Evolutionary conservation across 2,329 filamentous ascomycete genomes (phyloP), one percentile per base, ranked within the genome.

Genomic region (Ceratocystis ficicola): DNA sequence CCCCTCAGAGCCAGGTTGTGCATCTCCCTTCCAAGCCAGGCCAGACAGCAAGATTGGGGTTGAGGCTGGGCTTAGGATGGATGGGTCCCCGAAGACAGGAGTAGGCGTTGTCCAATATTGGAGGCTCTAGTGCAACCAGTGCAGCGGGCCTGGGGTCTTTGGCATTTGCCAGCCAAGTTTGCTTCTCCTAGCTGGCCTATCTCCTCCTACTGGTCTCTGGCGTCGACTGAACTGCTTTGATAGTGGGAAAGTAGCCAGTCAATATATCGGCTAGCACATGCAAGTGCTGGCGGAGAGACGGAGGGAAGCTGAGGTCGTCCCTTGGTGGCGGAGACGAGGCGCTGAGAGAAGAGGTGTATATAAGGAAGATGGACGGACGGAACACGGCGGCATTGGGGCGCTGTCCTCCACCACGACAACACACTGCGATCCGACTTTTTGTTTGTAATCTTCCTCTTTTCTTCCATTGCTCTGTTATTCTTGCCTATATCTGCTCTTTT

Each of bases 201-300:
- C 36, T 41, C 36, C 36, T 41, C 36, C 36, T 41, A 41, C 36
- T 41, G 36, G 36, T 15, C 36, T 41, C 10, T 41, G 22, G 48
- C n/a, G 7, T 22, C 48, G 48, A 25, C 22, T n/a, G n/a, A 52
- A 25, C 6, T 22, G n/a, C n/a, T n/a, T 25, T 57, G 52, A 6
- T 30, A 57, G 52, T 57, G 22, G n/a, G 20, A n/a, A 20, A 32
- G 52, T 57, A 30, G 52, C 52, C n/a, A 32, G 52, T 28, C 52
- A 57, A 57, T 57, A 57, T 57, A 57, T 57, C 52, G 52, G 28
- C 30, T 62, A 12, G 10, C 10, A 44, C 60, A 44, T 41, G 17
- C 28, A 15, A n/a, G 22, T 15, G 36, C 36, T 41, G 36, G 36
- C 36, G 36, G 36, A 3, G 15, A 41, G 36, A 41, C 3, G 36